phyloP scores from a whole-genome alignment of 2,329 filamentous ascomycete genomes.

The Aspergillus sojae region DNA sequence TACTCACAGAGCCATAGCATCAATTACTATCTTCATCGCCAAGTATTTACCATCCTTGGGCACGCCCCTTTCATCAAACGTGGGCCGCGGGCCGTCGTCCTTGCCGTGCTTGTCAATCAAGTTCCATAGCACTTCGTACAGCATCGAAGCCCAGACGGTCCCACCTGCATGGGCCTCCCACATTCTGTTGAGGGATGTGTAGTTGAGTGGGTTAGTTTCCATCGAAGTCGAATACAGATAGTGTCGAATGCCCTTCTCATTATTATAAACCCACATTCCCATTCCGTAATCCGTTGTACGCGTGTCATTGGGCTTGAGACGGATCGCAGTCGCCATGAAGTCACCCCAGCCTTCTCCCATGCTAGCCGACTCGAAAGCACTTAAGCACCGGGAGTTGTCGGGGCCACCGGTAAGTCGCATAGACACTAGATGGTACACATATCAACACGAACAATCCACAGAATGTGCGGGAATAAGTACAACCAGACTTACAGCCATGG shows the following conservation, averaged over 20 bases:
- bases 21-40: constrained; percentile 19
- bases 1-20: constrained; percentile 20
- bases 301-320: constrained; percentile 14
- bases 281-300: constrained; percentile 12
- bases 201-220: constrained; percentile 12
- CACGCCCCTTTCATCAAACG: background rate
- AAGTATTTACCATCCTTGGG: constrained; percentile 19
- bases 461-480: background rate
- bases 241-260: constrained; percentile 8
- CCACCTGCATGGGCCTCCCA: constrained; percentile 12
- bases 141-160: constrained; percentile 17
- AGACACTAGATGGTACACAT: constrained; percentile 8
- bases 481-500: constrained; percentile 14
- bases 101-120: constrained; percentile 21
- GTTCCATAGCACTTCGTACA: constrained; percentile 21
- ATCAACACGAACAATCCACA: background rate
- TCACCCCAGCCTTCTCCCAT: constrained; percentile 24
- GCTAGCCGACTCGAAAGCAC: constrained; percentile 12
- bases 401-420: constrained; percentile 20
- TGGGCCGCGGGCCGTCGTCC: constrained; percentile 9
- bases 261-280: constrained; percentile 12
- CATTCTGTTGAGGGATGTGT: constrained; percentile 12
- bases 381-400: constrained; percentile 14
- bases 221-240: constrained; percentile 18
- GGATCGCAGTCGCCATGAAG: constrained; percentile 18